A percentile compares a stretch with the other conserved stretches of the same genome.
These are phyloP conservation scores for Aspergillus viridinutans DNA, from an alignment of 2,329 filamentous ascomycete species.

Conservation along the genomic window DNA sequence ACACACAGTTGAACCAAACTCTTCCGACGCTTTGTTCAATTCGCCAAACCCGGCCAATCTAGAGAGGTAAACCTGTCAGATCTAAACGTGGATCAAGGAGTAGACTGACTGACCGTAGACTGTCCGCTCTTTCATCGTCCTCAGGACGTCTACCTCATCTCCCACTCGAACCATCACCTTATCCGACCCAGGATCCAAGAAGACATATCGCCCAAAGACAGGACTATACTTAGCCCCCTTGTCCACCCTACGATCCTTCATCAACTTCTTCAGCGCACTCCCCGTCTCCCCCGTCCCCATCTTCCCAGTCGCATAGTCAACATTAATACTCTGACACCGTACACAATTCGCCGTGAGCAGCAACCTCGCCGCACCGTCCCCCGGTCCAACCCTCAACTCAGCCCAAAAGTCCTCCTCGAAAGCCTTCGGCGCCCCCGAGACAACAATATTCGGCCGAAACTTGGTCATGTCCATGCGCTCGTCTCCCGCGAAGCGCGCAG, in stretches of 20 bases:
- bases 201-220: slow-evolving; percentile 70
- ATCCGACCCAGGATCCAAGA: slow-evolving; percentile 44
- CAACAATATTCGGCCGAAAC: slow-evolving; percentile 69
- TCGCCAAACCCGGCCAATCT: slow-evolving; percentile 31
- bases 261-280: slow-evolving; percentile 64
- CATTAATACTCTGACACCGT: slow-evolving; percentile 65
- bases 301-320: slow-evolving; percentile 65
- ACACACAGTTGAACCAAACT: not conserved
- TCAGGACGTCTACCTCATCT: slow-evolving; percentile 53
- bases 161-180: slow-evolving; percentile 49
- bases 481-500: slow-evolving; percentile 48
- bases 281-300: slow-evolving; percentile 54
- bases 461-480: slow-evolving; percentile 60
- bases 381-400: slow-evolving; percentile 48
- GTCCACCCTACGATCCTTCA: slow-evolving; percentile 67
- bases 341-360: slow-evolving; percentile 66
- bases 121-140: slow-evolving; percentile 49
- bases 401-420: slow-evolving; percentile 74
- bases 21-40: not conserved
- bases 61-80: slow-evolving; percentile 2
- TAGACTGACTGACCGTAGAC: slow-evolving; percentile 47
- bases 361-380: slow-evolving; percentile 34
- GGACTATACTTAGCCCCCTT: slow-evolving; percentile 63
- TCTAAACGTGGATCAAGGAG: not conserved
- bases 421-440: slow-evolving; percentile 53